Evolutionary conservation across 2,329 filamentous ascomycete species (phyloP).

Genomic region (Xylariaceae sp.): DNA sequence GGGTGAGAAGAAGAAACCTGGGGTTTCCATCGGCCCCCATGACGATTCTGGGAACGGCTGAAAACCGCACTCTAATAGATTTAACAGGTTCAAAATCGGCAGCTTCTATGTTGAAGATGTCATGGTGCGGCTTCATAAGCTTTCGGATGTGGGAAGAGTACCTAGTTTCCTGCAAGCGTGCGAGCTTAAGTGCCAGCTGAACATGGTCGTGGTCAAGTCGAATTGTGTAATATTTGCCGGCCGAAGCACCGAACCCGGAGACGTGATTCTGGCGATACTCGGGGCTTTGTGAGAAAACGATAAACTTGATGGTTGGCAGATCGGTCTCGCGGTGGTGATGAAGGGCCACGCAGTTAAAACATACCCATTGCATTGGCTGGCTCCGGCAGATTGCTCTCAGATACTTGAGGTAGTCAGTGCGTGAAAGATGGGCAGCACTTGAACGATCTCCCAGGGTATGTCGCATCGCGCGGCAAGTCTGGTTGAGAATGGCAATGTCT

Average conservation of each 20-base stretch:
- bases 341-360: background rate
- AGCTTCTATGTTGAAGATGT: background rate
- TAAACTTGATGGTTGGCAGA: background rate
- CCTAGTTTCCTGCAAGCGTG: background rate
- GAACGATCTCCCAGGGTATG: background rate
- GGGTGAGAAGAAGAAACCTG: background rate
- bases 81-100: background rate
- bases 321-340: background rate
- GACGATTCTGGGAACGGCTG: background rate
- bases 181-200: background rate
- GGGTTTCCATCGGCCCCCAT: background rate
- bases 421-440: background rate
- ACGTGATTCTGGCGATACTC: background rate
- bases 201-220: background rate
- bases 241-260: background rate
- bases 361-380: background rate
- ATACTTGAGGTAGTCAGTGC: background rate
- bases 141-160: background rate
- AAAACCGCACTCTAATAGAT: background rate
- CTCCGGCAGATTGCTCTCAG: background rate
- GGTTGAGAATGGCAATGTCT: background rate
- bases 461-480: background rate
- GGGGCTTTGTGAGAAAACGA: background rate
- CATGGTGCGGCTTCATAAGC: background rate
- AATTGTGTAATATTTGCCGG: background rate